phyloP scores from a whole-genome alignment of 176 grass and related monocot genomes.

The Bolboschoenus planiculmis region DNA sequence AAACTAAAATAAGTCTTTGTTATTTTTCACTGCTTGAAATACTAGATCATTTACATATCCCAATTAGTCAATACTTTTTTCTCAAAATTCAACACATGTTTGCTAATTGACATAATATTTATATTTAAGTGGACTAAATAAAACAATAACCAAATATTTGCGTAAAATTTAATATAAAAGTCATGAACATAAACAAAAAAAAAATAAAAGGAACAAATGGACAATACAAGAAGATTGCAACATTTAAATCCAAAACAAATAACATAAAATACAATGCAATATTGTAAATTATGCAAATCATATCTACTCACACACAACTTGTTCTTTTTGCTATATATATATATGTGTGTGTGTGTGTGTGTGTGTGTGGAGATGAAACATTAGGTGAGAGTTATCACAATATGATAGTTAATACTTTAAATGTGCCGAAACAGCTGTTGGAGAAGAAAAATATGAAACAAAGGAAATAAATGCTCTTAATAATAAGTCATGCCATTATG shows the following conservation, averaged over 20 bases:
- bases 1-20: no score
- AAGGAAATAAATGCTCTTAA: conserved; percentile 17
- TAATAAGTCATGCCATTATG: not conserved
- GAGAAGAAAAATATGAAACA: conserved; percentile 1
- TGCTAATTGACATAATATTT: no score
- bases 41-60: no score
- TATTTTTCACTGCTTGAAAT: no score
- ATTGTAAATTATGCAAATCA: not conserved
- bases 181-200: no score
- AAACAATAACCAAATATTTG: no score
- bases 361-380: not conserved
- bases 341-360: no score
- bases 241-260: not conserved
- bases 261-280: no score
- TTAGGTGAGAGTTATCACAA: not conserved
- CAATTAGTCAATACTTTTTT: no score
- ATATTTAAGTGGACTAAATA: no score
- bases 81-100: no score
- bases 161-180: no score
- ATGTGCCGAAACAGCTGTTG: conserved; percentile 18
- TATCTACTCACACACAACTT: not conserved
- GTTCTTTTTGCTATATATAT: not conserved
- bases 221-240: not conserved
- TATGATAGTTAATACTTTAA: not conserved
- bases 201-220: not conserved